Evolutionary conservation across 306 rosid species (phyloP), one percentile per base, ranked within the genome.

Genomic region (Cucurbita moschata): DNA sequence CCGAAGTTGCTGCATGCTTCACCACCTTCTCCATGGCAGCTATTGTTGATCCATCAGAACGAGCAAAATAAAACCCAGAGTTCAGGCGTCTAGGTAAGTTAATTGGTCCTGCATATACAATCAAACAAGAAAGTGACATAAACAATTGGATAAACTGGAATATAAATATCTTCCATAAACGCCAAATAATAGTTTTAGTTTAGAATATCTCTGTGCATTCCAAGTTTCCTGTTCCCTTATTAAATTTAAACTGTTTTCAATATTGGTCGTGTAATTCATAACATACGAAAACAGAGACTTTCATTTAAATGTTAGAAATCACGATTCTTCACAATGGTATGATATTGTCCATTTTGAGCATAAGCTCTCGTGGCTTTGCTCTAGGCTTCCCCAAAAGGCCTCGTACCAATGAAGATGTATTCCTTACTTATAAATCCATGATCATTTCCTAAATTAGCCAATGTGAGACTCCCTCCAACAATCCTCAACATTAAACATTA

Each of bases 11-110:
- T 59, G 99, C 97, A 78, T 94, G 95, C 80, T 70, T 87, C 79
- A 91, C 96, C 67, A 94, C 97, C 84, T 86, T 94, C 79, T 88
- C 87, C 80, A 94, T 78, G 38, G 96, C 99, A 56, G 92, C 81
- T 83, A 88, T 84, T 30, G 99, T 94, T 55, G 87, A 79, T 56
- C 30, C 52, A 74, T 90, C 92, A 26, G 95, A 88, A 79, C 77
- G 88, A 78, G 89, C 97, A 83, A 86, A 89, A 77, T 91, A 94
- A 84, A 94, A 91, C 77, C 99, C 97, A 15, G 97, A 94, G 90
- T 94, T 94, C 87, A 94, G 82, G 79, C 99, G 94, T 79, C 99
- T 88, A 3, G 99, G 99, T 54, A 87, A 72, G 83, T 94, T 94
- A 75, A 88, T 84, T 65, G 97, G 88, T 77, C 92, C 88, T 84